Base-by-base conservation (phyloP, 108 stramenopile species). In the Nitzschia inconspicua region DNA sequence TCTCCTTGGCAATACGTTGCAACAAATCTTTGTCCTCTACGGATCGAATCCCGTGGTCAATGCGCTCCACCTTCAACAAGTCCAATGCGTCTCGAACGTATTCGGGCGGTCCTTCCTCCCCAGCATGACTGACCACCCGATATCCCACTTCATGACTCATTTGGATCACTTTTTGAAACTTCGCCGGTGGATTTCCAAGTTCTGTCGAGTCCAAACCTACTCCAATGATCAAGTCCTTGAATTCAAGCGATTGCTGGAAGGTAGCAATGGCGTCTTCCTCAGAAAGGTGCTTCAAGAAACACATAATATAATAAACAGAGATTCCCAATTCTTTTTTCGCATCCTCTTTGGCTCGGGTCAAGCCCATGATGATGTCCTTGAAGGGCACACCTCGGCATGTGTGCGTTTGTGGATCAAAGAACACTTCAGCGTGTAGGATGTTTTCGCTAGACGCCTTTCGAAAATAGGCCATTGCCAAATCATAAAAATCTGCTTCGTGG, bases 351-450 rank as follows among this genome's bases (percentile, higher is more conserved):
- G 75, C 75, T 48, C 34, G 26, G 3, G 18, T 44, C 20, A 76
- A 58, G 0, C 75, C 75, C 55, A 56, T 25, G 0, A 71, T 20
- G n/a, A 76, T 48, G 16, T 42, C 44, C 8, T 76, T 67, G 28
- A 71, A 76, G 14, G 64, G 23, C 13, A 76, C 67, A 11, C 69
- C 69, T 31, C 75, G 51, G 11, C 39, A 32, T 3, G 47, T 71
- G 29, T 76, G 75, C 23, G 65, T 31, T 42, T 76, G 75, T 4
- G 75, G 75, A 51, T 76, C 75, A n/a, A 76, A 70, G 70, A 76
- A 76, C 29, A 76, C 42, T 27, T 76, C 75, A 1, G 52, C 70
- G 44, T 76, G 70, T 20, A 30, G 56, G 16, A 76, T 34, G 49
- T 71, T 66, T 16, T 76, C 70, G 32, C 53, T 11, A 26, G 60